Evolutionary conservation across 2,329 filamentous ascomycete genomes (phyloP), one percentile per base, ranked within the genome.

Genomic region (Calonectria pteridis): DNA sequence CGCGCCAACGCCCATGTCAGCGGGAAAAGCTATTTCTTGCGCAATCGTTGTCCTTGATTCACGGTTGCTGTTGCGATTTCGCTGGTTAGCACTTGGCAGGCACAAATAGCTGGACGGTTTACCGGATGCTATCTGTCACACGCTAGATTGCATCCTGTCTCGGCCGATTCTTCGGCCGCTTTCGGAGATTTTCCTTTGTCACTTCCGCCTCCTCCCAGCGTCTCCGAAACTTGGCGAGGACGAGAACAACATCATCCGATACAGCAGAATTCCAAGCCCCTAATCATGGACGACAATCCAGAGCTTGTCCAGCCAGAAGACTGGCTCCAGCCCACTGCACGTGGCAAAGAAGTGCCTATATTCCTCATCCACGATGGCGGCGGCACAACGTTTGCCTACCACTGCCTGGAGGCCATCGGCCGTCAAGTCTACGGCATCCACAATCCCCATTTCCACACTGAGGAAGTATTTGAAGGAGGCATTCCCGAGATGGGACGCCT

Each of bases 301-400:
- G 82, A 85, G 66, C 72, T 81, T 49, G 75, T 85, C 66, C 84
- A 85, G 78, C 77, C 81, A 20, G 82, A 82, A 59, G 80, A 82
- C 76, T 83, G 81, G 82, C 68, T 74, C 26, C 76, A 76, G 6
- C 77, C 79, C 1, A 72, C 74, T 49, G 67, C 58, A 37, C 49
- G 73, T 13, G 74, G 78, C 16, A 75, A 75, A 37, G 64, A 79
- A 29, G 84, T 84, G n/a, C 90, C 90, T 2, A 83, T 91, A 59
- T 83, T 92, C 71, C 85, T 92, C 53, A 84, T 92, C 49, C 91
- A 92, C 82, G 91, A 92, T 74, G 91, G 91, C 75, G 90, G 91
- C 76, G 91, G 91, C 78, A 92, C 90, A 2, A 88, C 87, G 3
- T 91, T 90, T 78, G 87, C 86, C 76, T 92, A 92, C 80, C 86